phyloP scores from a whole-genome alignment of 345 rosid species.

The Eucalyptus camaldulensis region DNA sequence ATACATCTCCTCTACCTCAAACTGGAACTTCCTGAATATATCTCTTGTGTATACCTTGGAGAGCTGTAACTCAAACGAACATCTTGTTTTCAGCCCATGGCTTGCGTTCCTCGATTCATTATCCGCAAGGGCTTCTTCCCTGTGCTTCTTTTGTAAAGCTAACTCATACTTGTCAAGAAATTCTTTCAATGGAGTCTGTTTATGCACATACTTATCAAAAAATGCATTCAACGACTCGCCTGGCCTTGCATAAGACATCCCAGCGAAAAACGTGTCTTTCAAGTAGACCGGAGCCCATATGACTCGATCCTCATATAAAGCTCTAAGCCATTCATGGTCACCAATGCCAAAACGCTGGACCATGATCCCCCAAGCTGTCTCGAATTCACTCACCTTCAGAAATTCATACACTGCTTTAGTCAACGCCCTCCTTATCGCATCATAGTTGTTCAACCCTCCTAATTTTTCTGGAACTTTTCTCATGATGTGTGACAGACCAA shows the following conservation, averaged over 20 bases:
- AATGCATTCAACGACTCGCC: slow-evolving; percentile 40
- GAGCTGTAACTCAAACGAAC: slow-evolving; percentile 76
- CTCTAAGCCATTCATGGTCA: slow-evolving; percentile 31
- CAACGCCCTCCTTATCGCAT: slow-evolving; percentile 2
- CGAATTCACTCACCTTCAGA: slow-evolving; percentile 13
- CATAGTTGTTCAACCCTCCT: slow-evolving; percentile 13
- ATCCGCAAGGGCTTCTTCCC: slow-evolving; percentile 58
- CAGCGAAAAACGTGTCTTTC: slow-evolving; percentile 67
- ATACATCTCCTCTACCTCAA: slow-evolving; percentile 79
- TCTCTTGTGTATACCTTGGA: slow-evolving; percentile 55
- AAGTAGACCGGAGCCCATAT: slow-evolving; percentile 79
- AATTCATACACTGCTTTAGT: slow-evolving; percentile 4
- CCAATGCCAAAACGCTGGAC: slow-evolving; percentile 6
- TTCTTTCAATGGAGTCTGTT: slow-evolving; percentile 78
- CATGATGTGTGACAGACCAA: slow-evolving; percentile 7
- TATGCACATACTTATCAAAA: slow-evolving; percentile 59
- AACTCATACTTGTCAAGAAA: slow-evolving; percentile 79
- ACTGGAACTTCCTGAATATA: slow-evolving; percentile 65
- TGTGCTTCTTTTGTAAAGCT: slow-evolving; percentile 62
- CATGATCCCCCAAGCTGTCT: slow-evolving; percentile 13
- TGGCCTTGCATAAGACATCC: slow-evolving; percentile 34
- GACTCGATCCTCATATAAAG: slow-evolving; percentile 59
- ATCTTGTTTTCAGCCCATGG: slow-evolving; percentile 47
- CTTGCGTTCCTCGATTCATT: slow-evolving; percentile 37
- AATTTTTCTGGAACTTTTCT: slow-evolving; percentile 12